Evolutionary conservation across 2,329 filamentous ascomycete genomes (phyloP), one percentile per base, ranked within the genome.

Genomic region (Fusarium brachygibbosum): DNA sequence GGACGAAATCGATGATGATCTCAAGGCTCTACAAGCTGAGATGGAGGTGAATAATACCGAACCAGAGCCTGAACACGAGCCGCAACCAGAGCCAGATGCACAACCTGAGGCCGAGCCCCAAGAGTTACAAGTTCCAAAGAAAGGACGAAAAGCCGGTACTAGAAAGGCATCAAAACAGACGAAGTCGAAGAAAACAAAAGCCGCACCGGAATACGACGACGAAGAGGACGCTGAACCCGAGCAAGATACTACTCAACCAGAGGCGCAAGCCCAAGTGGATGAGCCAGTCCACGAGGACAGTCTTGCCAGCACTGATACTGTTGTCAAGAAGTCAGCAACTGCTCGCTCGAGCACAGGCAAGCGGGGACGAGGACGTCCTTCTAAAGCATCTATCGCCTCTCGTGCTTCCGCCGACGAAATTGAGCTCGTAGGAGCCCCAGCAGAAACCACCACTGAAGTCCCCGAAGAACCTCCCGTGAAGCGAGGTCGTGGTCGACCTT

Each of bases 151-250:
- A 70, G 75, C 83, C 4, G 82, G 77, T n/a, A 78, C 81, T 5
- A 82, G 82, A 44, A 88, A 88, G 68, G 81, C 70, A 1, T 86
- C 86, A 0, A 87, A 87, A 74, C 84, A 86, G 66, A 81, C 81
- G 12, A 85, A 84, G 51, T 63, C 78, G 9, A 82, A 80, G 71
- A 86, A 84, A 70, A 60, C 76, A 10, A 83, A 83, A 67, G 74
- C 79, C 4, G 71, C 75, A 11, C 68, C 75, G 3, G 63, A 72
- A 11, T 70, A 76, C 38, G 74, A 64, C 1, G 69, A 66, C 28
- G 70, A 72, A 35, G 64, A 74, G 10, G 70, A 74, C 21, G 45
- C 54, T 16, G 66, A 56, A 14, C 55, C 63, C 6, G 69, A 68
- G 11, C 46, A 62, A 51, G 32, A 65, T 12, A 19, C 17, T 53